These are phyloP conservation scores for Peniophora sp. DNA, from an alignment of 1,284 basidiomycete genomes.

Conservation along the genomic window DNA sequence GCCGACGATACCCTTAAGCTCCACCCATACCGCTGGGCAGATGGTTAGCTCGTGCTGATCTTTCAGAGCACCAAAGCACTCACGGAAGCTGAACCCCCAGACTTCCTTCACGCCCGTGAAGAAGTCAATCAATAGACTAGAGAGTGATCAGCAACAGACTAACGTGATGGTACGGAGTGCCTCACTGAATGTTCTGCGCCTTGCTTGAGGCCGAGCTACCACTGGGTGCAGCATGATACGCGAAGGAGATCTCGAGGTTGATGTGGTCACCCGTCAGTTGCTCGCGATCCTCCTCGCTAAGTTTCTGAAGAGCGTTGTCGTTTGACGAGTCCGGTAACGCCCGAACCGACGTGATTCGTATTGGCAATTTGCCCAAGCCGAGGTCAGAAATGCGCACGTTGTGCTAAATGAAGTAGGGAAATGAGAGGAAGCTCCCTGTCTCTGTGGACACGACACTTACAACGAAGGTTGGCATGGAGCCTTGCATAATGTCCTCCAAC, in stretches of 20 bases:
- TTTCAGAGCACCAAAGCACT: constrained; percentile 12
- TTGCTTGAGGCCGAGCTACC: constrained; percentile 29
- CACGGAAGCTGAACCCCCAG: constrained; percentile 34
- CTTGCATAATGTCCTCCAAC: constrained; percentile 35
- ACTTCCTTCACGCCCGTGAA: constrained; percentile 48
- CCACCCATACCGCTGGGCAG: constrained; percentile 62
- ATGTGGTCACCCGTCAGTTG: constrained; percentile 22
- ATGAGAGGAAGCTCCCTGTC: background rate
- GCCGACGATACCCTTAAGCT: constrained; percentile 68
- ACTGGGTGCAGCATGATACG: constrained; percentile 62
- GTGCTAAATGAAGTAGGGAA: constrained; percentile 15
- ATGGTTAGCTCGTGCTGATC: constrained; percentile 13
- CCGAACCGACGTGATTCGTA: constrained; percentile 28
- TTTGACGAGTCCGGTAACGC: constrained; percentile 22
- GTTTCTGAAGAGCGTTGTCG: constrained; percentile 11
- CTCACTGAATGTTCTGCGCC: constrained; percentile 55
- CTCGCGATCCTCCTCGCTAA: constrained; percentile 17
- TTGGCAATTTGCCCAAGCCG: constrained; percentile 25
- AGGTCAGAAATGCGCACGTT: constrained; percentile 28
- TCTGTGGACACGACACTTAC: constrained; percentile 14
- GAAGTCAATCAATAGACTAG: constrained; percentile 61
- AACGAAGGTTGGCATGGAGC: constrained; percentile 27
- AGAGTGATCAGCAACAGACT: background rate
- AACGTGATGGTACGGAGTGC: too few species aligned
- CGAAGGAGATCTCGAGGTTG: constrained; percentile 73